A percentile compares a stretch with the other conserved stretches of the same genome.
Conservation (phyloP, 208 protist genomes). For the Trypanosoma lewisi region DNA sequence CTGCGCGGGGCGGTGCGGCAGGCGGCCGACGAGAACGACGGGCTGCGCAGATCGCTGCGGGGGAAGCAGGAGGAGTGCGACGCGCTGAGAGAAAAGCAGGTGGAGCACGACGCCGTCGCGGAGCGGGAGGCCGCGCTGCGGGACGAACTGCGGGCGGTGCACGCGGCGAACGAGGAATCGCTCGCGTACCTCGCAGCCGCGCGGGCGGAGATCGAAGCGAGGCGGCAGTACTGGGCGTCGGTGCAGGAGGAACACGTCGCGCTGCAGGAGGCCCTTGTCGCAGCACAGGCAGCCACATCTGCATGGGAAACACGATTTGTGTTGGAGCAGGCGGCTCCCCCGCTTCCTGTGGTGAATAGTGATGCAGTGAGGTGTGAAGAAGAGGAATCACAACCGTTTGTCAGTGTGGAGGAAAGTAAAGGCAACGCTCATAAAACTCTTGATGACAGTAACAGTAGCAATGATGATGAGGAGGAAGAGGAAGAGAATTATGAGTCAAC, state of each 20-base stretch:
- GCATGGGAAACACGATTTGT: slow-evolving; percentile 22
- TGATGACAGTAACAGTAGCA: neutral
- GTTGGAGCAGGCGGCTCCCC: slow-evolving; percentile 5
- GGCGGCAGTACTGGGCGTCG: slow-evolving; percentile 29
- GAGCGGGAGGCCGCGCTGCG: slow-evolving; percentile 25
- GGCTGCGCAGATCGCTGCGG: slow-evolving; percentile 7
- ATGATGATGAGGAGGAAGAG: slow-evolving; percentile 3
- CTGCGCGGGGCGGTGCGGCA: slow-evolving; percentile 4
- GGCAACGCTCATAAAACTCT: neutral
- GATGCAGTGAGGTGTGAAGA: neutral
- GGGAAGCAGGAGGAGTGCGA: slow-evolving; percentile 17
- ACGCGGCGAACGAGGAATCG: slow-evolving; percentile 1
- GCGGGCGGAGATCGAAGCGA: slow-evolving; percentile 16
- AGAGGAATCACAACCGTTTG: neutral
- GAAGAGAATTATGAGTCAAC: neutral
- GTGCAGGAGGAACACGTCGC: slow-evolving; percentile 25
- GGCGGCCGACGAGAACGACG: slow-evolving; percentile 20
- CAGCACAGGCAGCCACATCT: neutral
- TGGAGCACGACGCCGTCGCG: slow-evolving; percentile 20
- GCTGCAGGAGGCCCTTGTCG: slow-evolving; percentile 22
- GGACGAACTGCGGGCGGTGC: slow-evolving; percentile 30
- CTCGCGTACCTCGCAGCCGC: slow-evolving; percentile 14
- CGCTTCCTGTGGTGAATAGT: neutral
- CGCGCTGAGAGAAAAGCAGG: slow-evolving; percentile 16
- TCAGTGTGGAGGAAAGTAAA: neutral